Conservation (phyloP, 805 yeast genomes). For the Lipomyces yamadae region DNA sequence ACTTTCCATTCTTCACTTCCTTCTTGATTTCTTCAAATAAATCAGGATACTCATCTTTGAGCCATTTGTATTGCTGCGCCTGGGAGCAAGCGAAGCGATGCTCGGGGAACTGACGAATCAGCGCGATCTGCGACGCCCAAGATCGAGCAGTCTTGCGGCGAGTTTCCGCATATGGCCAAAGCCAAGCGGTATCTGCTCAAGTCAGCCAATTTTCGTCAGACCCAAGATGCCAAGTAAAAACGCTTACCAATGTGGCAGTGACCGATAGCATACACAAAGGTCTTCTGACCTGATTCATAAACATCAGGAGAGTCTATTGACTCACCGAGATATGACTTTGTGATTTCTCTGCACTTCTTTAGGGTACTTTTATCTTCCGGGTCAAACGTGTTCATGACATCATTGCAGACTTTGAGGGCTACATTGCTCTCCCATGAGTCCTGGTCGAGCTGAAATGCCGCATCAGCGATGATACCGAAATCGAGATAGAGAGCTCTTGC, state of each 20-base stretch:
- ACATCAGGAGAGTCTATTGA: constrained; percentile 70
- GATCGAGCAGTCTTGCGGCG: constrained; percentile 90
- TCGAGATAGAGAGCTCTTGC: constrained; percentile 81
- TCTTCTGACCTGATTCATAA: constrained; percentile 46
- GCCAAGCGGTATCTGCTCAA: constrained; percentile 85
- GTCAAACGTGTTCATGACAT: constrained; percentile 84
- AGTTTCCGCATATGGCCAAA: constrained; percentile 99
- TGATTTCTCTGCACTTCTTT: constrained; percentile 66
- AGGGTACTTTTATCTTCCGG: constrained; percentile 64
- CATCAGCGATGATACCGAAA: constrained; percentile 87
- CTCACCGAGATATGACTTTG: constrained; percentile 66
- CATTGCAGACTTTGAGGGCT: constrained; percentile 79
- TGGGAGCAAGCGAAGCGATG: constrained; percentile 94
- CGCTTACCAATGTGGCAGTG: constrained; percentile 58
- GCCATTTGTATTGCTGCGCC: constrained; percentile 95
- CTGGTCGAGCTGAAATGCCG: constrained; percentile 81
- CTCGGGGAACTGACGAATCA: constrained; percentile 88
- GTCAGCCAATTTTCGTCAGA: not conserved
- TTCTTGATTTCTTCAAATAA: constrained; percentile 64
- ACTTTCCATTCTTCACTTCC: constrained; percentile 69
- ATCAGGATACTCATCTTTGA: constrained; percentile 82
- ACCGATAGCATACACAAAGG: constrained; percentile 83
- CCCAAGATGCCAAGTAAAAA: not conserved
- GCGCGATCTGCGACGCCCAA: constrained; percentile 89
- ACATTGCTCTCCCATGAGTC: constrained; percentile 80